Conservation (phyloP, 129 eudicot genomes). For the Chrysanthemum seticuspe region DNA sequence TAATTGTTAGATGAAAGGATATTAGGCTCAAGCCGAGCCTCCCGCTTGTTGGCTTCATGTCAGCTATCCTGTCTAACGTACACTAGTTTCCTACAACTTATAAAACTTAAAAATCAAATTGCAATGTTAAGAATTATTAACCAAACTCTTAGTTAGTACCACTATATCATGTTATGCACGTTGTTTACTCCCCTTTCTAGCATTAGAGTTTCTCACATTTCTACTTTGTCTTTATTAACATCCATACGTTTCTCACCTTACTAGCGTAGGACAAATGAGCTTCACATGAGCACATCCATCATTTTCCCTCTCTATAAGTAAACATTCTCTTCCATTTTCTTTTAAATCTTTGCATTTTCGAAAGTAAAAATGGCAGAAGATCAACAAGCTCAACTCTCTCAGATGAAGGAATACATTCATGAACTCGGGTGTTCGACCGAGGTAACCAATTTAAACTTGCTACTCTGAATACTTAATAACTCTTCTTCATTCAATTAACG, state of each 20-base stretch:
- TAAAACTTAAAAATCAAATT: too few relatives aligned
- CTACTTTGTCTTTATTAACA: too few relatives aligned
- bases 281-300: background rate
- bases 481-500: background rate
- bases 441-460: background rate
- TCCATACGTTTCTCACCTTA: background rate
- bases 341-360: background rate
- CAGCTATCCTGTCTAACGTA: too few relatives aligned
- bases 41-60: too few relatives aligned
- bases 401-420: slow-evolving; percentile 1
- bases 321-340: background rate
- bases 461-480: background rate
- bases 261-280: background rate
- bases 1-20: too few relatives aligned
- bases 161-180: too few relatives aligned
- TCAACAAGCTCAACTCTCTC: background rate
- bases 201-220: too few relatives aligned
- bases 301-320: background rate
- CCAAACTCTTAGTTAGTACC: too few relatives aligned
- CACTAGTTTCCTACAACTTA: too few relatives aligned
- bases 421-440: slow-evolving; percentile 6
- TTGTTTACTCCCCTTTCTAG: too few relatives aligned
- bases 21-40: too few relatives aligned
- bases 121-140: too few relatives aligned
- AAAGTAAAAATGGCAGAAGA: slow-evolving; percentile 11